phyloP scores from a whole-genome alignment of 441 rosid species.

The Dalechampia spathulata region DNA sequence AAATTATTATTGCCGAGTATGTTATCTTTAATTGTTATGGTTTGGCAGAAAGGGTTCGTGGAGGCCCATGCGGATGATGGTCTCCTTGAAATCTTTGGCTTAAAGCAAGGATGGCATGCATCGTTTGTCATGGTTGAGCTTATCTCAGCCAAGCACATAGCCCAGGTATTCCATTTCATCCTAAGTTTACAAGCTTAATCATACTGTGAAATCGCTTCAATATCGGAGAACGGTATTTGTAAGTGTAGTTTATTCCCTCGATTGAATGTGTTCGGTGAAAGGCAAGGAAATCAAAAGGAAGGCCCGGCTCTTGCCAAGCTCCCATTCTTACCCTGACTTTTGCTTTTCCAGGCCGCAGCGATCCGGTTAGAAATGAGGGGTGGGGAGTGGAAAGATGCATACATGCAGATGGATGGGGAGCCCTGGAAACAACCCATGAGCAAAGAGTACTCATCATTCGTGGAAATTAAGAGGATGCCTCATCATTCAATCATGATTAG shows the following conservation, averaged over 20 bases:
- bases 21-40: neutral
- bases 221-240: no score
- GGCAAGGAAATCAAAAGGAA: no score
- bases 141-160: constrained; percentile 94
- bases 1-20: neutral
- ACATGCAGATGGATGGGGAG: constrained; percentile 98
- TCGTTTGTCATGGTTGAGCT: constrained; percentile 98
- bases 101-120: constrained; percentile 99
- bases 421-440: constrained; percentile 88
- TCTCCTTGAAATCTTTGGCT: constrained; percentile 83
- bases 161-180: constrained; percentile 71
- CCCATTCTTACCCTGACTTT: no score
- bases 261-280: no score
- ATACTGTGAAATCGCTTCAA: no score
- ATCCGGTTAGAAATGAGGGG: constrained; percentile 83
- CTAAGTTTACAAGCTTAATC: no score
- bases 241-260: no score
- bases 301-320: no score
- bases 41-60: constrained; percentile 75
- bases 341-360: constrained; percentile 64
- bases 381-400: constrained; percentile 80
- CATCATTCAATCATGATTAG: constrained; percentile 58
- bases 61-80: constrained; percentile 94
- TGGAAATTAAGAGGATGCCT: constrained; percentile 79
- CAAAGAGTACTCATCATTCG: constrained; percentile 62